Evolutionary conservation across 495 filamentous ascomycete genomes (phyloP).

Genomic region (Penicillium herquei): DNA sequence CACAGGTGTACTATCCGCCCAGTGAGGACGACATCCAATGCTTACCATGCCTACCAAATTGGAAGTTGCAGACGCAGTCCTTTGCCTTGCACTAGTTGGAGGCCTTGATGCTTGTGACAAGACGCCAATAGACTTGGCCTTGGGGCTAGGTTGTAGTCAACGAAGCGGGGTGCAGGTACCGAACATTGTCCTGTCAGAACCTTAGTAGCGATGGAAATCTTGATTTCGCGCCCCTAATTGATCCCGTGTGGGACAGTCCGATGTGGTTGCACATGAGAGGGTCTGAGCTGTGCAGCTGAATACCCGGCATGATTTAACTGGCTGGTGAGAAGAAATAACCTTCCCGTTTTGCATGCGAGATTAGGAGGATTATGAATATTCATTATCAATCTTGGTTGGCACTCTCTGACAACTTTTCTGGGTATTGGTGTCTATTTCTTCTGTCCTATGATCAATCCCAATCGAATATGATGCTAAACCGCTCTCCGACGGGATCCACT

Average conservation of each 20-base stretch:
- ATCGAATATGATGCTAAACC: too few relatives aligned
- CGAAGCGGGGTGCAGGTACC: not conserved
- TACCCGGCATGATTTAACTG: constrained; percentile 1
- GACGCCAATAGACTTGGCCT: not conserved
- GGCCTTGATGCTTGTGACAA: not conserved
- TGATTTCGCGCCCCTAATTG: constrained; percentile 10
- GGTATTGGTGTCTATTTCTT: not conserved
- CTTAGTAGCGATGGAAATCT: constrained; percentile 8
- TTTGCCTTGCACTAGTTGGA: not conserved
- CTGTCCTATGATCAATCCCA: not conserved
- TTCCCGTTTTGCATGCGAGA: not conserved
- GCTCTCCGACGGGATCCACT: not conserved
- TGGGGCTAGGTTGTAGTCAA: not conserved
- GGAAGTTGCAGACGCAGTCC: not conserved
- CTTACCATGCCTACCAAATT: too few relatives aligned
- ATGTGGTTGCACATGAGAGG: not conserved
- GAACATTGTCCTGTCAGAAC: constrained; percentile 13
- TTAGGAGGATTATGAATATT: not conserved
- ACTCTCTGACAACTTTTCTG: not conserved
- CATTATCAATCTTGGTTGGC: not conserved
- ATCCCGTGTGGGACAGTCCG: constrained; percentile 3
- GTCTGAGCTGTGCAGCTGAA: not conserved
- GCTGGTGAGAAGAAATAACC: not conserved
- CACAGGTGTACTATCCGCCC: too few relatives aligned
- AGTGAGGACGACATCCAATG: too few relatives aligned